Percentiles rank a stretch among this genome's conserved stretches.
Evolutionary conservation across 2,329 filamentous ascomycete species (phyloP).

Genomic region (Dryadomyces quercus-mongolicae): DNA sequence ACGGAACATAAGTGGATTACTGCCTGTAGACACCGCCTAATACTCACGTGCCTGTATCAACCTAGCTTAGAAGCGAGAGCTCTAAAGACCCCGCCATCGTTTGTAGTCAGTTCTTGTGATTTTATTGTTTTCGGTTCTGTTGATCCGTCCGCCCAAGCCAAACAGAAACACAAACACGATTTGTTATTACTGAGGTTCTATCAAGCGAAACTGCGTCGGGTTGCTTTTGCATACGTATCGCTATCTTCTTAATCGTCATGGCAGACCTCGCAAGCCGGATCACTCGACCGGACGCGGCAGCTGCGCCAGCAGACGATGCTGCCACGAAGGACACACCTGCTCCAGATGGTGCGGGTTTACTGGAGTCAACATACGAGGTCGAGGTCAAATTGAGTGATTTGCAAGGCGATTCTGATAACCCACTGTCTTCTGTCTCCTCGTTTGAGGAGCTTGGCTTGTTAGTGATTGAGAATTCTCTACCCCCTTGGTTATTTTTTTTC

Average conservation of each 20-base stretch:
- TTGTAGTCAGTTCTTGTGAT: background rate
- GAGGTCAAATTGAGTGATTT: slow-evolving; percentile 87
- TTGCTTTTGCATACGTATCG: background rate
- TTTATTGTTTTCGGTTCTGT: background rate
- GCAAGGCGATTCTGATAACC: slow-evolving; percentile 75
- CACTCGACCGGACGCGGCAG: slow-evolving; percentile 27
- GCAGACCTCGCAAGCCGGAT: slow-evolving; percentile 38
- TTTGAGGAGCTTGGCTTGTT: slow-evolving; percentile 83
- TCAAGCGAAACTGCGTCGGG: background rate
- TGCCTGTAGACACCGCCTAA: background rate
- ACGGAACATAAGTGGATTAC: background rate
- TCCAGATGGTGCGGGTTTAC: slow-evolving; percentile 31
- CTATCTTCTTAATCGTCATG: slow-evolving; percentile 5
- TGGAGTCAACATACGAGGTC: slow-evolving; percentile 74
- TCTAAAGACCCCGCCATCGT: background rate
- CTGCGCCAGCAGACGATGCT: slow-evolving; percentile 12
- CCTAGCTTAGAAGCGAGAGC: background rate
- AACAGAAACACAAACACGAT: background rate
- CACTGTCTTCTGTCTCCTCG: slow-evolving; percentile 69
- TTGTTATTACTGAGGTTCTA: background rate
- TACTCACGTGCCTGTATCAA: background rate
- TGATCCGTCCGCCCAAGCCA: background rate
- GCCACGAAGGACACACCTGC: slow-evolving; percentile 14
- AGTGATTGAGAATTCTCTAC: slow-evolving; percentile 20
- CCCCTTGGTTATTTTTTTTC: slow-evolving; percentile 1